Evolutionary conservation across 441 rosid genomes (phyloP).

Genomic region (Erodium chrysanthum): DNA sequence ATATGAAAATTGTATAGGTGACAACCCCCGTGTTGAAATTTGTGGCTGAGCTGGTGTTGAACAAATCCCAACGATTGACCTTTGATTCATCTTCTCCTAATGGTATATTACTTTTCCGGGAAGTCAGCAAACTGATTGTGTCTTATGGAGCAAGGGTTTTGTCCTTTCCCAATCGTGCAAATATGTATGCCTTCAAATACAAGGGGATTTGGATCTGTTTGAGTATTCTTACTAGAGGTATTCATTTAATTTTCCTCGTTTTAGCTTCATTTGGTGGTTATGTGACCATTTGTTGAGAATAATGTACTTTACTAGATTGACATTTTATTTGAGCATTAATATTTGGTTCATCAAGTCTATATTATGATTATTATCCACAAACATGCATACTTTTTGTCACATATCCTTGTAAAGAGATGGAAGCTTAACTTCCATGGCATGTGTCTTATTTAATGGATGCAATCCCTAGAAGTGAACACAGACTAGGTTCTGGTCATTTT

Average conservation of each 20-base stretch:
- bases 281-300: neutral
- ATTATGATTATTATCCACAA: too few relatives aligned
- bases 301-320: neutral
- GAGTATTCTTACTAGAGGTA: conserved; percentile 86
- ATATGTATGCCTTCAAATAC: conserved; percentile 90
- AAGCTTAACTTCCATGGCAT: neutral
- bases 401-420: neutral
- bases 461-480: neutral
- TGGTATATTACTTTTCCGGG: conserved; percentile 99
- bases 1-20: conserved; percentile 50
- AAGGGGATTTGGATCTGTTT: conserved; percentile 96
- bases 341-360: neutral
- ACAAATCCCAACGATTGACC: conserved; percentile 85
- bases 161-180: conserved; percentile 90
- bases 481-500: neutral
- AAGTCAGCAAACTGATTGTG: conserved; percentile 93
- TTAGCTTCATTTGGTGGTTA: conserved; percentile 4
- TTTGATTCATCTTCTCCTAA: conserved; percentile 97
- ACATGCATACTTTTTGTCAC: neutral
- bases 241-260: conserved; percentile 13
- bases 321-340: neutral
- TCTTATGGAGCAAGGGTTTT: conserved; percentile 91
- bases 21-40: conserved; percentile 91
- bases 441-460: neutral
- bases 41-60: conserved; percentile 94